Evolutionary conservation across 306 rosid species (phyloP).

Genomic region (Hylodesmum podocarpum): DNA sequence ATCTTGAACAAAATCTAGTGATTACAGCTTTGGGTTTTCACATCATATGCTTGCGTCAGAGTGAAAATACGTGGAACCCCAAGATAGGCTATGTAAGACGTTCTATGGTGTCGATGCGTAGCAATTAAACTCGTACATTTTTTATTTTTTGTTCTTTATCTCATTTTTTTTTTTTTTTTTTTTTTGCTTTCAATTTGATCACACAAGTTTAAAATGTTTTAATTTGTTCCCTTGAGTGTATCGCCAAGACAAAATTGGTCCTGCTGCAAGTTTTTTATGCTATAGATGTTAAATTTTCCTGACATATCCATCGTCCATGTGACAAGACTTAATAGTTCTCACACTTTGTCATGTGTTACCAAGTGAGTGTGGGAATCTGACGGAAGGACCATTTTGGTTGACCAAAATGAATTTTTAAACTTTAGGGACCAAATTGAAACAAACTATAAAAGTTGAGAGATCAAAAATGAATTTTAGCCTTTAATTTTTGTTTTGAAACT

Average conservation of each 20-base stretch:
- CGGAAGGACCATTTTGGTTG: not conserved
- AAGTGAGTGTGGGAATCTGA: not conserved
- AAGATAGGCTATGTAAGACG: no score
- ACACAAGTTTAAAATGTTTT: not conserved
- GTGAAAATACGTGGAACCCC: no score
- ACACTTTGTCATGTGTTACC: not conserved
- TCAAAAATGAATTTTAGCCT: not conserved
- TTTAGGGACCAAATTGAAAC: not conserved
- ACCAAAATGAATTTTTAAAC: not conserved
- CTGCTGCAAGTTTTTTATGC: not conserved
- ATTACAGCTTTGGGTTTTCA: no score
- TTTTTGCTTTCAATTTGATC: not conserved
- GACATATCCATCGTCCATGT: no score
- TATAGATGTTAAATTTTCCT: not conserved
- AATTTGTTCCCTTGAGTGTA: not conserved
- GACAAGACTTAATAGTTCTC: no score
- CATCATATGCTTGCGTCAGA: no score
- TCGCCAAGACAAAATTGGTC: not conserved
- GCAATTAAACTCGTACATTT: no score
- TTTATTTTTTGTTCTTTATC: not conserved
- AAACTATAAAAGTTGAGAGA: not conserved
- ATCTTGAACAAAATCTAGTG: no score
- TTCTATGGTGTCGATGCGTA: no score
- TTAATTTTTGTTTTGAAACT: not conserved
- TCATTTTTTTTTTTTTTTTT: no score